Percentiles rank a stretch among this genome's conserved stretches.
These are phyloP conservation scores for Debaryomyces castellii DNA, from an alignment of 805 yeast species.

Conservation along the genomic window DNA sequence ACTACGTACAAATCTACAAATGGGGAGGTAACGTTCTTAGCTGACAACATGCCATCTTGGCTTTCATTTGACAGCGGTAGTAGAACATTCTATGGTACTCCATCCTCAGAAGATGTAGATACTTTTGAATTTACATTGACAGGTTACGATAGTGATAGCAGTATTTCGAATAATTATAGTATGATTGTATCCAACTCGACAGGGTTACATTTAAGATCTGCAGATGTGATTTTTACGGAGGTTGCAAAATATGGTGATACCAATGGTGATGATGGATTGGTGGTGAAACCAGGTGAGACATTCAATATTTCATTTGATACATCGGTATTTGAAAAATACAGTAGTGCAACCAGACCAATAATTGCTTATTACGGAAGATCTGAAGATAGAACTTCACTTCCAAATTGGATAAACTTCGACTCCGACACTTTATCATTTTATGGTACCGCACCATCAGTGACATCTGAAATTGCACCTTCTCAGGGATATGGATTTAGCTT, in stretches of 20 bases:
- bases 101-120: slow-evolving; percentile 45
- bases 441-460: slow-evolving; percentile 87
- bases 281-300: slow-evolving; percentile 64
- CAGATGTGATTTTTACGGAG: slow-evolving; percentile 47
- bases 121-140: slow-evolving; percentile 46
- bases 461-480: slow-evolving; percentile 88
- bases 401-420: slow-evolving; percentile 84
- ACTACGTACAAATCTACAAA: slow-evolving; percentile 58
- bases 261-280: slow-evolving; percentile 73
- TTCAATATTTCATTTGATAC: slow-evolving; percentile 66
- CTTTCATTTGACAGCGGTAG: slow-evolving; percentile 62
- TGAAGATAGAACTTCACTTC: slow-evolving; percentile 82
- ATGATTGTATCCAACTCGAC: slow-evolving; percentile 59
- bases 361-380: slow-evolving; percentile 78
- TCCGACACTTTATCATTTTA: slow-evolving; percentile 60
- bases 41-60: slow-evolving; percentile 72
- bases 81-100: slow-evolving; percentile 70
- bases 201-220: slow-evolving; percentile 50
- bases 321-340: slow-evolving; percentile 51
- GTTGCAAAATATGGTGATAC: slow-evolving; percentile 68
- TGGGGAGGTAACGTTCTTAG: slow-evolving; percentile 54
- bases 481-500: slow-evolving; percentile 64
- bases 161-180: slow-evolving; percentile 47
- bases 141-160: slow-evolving; percentile 55
- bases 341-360: slow-evolving; percentile 47